phyloP scores from a whole-genome alignment of 352 stramenopile species.

The Phytophthora citricola region DNA sequence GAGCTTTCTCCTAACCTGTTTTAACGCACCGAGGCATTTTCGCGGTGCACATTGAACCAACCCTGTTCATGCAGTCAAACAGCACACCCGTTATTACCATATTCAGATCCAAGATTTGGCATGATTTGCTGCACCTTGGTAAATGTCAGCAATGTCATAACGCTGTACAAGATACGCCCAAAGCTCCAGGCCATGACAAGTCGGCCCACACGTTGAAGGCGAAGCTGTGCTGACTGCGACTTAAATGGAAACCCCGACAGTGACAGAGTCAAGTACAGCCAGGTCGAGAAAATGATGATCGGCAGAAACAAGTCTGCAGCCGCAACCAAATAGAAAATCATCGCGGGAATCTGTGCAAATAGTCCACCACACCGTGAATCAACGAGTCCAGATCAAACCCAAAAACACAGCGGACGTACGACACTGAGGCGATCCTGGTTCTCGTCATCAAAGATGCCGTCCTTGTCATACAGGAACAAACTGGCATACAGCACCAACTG shows the following conservation, averaged over 20 bases:
- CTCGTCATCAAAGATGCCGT: constrained; percentile 83
- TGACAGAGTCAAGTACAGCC: constrained; percentile 89
- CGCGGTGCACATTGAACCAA: constrained; percentile 84
- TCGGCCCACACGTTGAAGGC: constrained; percentile 63
- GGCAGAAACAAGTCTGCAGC: constrained; percentile 89
- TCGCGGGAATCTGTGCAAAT: constrained; percentile 63
- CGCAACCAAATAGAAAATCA: constrained; percentile 85
- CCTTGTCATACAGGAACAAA: constrained; percentile 87
- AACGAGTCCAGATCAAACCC: constrained; percentile 1
- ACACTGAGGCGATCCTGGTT: constrained; percentile 75
- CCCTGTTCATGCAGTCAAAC: constrained; percentile 43
- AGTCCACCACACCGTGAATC: constrained; percentile 1
- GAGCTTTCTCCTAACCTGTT: neutral
- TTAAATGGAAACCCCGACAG: constrained; percentile 91
- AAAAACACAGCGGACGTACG: constrained; percentile 36
- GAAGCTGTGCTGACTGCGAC: constrained; percentile 58
- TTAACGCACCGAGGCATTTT: constrained; percentile 63
- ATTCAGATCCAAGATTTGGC: no score
- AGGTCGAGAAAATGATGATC: constrained; percentile 90
- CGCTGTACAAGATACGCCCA: constrained; percentile 87
- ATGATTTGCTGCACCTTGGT: constrained; percentile 49
- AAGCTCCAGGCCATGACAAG: constrained; percentile 86
- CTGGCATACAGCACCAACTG: constrained; percentile 91
- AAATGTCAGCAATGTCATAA: constrained; percentile 89
- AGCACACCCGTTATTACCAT: no score